Conservation (phyloP, 108 stramenopile species). For the Hondaea fermentalgiana region DNA sequence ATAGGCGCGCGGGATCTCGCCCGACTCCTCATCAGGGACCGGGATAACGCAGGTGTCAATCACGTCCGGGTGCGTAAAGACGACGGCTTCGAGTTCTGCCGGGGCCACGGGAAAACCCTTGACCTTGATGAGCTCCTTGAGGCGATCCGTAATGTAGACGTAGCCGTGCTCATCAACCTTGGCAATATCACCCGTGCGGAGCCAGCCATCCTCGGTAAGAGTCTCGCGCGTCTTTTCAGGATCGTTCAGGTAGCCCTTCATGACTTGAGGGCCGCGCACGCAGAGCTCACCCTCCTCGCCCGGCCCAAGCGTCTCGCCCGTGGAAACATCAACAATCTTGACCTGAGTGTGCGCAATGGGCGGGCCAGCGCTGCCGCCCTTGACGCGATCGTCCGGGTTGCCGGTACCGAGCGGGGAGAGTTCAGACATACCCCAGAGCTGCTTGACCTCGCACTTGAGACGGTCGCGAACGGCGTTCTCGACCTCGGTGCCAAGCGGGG, state of each 20-base stretch:
- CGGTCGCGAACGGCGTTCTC: slow-evolving; percentile 58
- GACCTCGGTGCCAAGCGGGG: slow-evolving; percentile 65
- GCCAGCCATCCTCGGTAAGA: slow-evolving; percentile 62
- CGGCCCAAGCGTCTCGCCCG: slow-evolving; percentile 57
- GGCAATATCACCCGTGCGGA: slow-evolving; percentile 75
- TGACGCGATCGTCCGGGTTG: slow-evolving; percentile 51
- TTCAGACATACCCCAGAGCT: slow-evolving; percentile 84
- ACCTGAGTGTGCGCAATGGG: slow-evolving; percentile 56
- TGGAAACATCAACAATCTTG: slow-evolving; percentile 65
- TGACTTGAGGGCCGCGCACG: slow-evolving; percentile 69
- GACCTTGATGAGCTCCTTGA: slow-evolving; percentile 88
- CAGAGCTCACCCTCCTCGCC: slow-evolving; percentile 64
- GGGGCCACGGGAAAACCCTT: slow-evolving; percentile 84
- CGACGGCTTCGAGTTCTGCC: slow-evolving; percentile 81
- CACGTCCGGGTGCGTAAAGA: slow-evolving; percentile 64
- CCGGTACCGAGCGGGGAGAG: slow-evolving; percentile 33
- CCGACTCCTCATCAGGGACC: slow-evolving; percentile 59
- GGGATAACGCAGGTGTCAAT: slow-evolving; percentile 76
- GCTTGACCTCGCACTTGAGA: slow-evolving; percentile 56
- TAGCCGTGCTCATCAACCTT: slow-evolving; percentile 75
- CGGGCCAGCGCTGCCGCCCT: slow-evolving; percentile 61
- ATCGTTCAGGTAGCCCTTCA: slow-evolving; percentile 74
- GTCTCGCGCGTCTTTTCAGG: slow-evolving; percentile 67
- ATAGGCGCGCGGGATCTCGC: slow-evolving; percentile 79
- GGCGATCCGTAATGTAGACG: slow-evolving; percentile 73